Percentiles rank a stretch among this genome's conserved stretches.
Evolutionary conservation across 169 alveolate genomes (phyloP).

Genomic region (Eimeria sp.): DNA sequence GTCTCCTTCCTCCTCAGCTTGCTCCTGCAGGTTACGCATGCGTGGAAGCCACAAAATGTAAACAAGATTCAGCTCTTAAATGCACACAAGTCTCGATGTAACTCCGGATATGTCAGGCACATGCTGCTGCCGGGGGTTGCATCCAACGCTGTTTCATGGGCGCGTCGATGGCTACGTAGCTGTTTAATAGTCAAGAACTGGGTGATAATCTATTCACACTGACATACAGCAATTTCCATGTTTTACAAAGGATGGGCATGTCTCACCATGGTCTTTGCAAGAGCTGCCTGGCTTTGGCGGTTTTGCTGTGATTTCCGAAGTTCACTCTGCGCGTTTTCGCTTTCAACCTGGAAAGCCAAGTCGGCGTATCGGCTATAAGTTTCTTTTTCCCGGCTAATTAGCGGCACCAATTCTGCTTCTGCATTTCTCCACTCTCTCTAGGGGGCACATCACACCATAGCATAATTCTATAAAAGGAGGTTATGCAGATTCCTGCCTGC

Average conservation of each 20-base stretch:
- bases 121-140: not conserved
- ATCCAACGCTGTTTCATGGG: not conserved
- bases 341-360: not conserved
- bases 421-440: conserved; percentile 59
- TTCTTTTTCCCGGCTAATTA: conserved; percentile 18
- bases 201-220: not conserved
- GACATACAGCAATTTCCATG: not conserved
- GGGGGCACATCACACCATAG: not conserved
- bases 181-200: not conserved
- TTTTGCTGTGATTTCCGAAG: not conserved
- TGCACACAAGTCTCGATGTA: not conserved
- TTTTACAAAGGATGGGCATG: not conserved
- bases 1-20: conserved; percentile 40
- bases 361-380: conserved; percentile 29
- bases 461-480: not conserved
- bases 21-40: conserved; percentile 8
- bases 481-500: not conserved
- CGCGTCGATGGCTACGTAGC: not conserved
- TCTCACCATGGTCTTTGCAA: conserved; percentile 49
- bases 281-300: conserved; percentile 66
- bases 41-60: not conserved
- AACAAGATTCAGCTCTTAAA: not conserved
- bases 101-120: not conserved
- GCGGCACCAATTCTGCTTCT: conserved; percentile 50
- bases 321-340: not conserved